These are phyloP conservation scores for Peziza echinospora DNA, from an alignment of 495 filamentous ascomycete species.

Conservation along the genomic window DNA sequence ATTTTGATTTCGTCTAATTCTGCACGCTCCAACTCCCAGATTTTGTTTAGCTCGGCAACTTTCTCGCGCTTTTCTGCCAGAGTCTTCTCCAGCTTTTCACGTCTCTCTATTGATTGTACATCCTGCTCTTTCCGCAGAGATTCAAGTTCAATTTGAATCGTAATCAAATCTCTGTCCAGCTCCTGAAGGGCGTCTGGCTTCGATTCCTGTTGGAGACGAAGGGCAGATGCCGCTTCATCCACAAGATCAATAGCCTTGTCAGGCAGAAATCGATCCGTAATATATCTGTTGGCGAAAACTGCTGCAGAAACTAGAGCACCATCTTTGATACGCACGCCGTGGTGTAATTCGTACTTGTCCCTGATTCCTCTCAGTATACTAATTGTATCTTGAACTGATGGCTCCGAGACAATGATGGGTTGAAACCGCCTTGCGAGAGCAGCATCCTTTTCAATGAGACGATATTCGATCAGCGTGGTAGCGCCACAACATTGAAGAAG, in stretches of 20 bases:
- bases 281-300: constrained; percentile 81
- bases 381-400: constrained; percentile 75
- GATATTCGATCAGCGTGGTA: constrained; percentile 80
- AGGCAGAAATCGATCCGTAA: constrained; percentile 84
- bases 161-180: constrained; percentile 85
- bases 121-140: constrained; percentile 90
- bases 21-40: constrained; percentile 75
- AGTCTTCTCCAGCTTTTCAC: constrained; percentile 56
- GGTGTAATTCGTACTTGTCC: constrained; percentile 90
- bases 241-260: constrained; percentile 96
- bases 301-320: constrained; percentile 80
- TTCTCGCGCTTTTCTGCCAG: constrained; percentile 56
- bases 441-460: constrained; percentile 86
- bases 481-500: constrained; percentile 91
- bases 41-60: constrained; percentile 39
- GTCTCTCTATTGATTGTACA: constrained; percentile 64
- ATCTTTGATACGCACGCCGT: constrained; percentile 84
- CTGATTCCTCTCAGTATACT: constrained; percentile 90
- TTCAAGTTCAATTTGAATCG: constrained; percentile 91
- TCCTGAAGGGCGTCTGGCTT: constrained; percentile 83
- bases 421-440: constrained; percentile 85
- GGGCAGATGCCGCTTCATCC: constrained; percentile 79
- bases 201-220: constrained; percentile 86
- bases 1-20: constrained; percentile 72
- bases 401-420: constrained; percentile 74